phyloP scores from a whole-genome alignment of 768 basidiomycete species.

The Agrocybe praecox region DNA sequence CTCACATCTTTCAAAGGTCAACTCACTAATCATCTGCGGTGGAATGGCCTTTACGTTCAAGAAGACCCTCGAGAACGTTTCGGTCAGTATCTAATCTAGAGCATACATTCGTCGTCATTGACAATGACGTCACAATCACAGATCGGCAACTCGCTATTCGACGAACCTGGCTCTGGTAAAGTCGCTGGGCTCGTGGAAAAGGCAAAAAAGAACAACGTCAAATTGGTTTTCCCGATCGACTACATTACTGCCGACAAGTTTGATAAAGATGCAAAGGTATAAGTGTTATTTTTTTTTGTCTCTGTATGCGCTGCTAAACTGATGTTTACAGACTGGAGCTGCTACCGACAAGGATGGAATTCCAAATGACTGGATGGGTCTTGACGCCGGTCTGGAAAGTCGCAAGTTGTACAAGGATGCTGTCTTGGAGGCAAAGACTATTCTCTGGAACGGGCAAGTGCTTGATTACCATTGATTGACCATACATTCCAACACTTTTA shows the following conservation, averaged over 20 bases:
- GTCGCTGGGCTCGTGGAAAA: slow-evolving; percentile 85
- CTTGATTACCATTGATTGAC: background rate
- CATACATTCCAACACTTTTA: background rate
- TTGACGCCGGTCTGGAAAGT: slow-evolving; percentile 89
- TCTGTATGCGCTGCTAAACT: background rate
- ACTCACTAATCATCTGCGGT: slow-evolving; percentile 94
- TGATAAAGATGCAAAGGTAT: slow-evolving; percentile 84
- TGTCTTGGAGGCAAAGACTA: slow-evolving; percentile 89
- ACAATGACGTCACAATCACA: slow-evolving; percentile 33
- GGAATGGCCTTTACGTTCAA: slow-evolving; percentile 99
- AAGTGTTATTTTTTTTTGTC: slow-evolving; percentile 17
- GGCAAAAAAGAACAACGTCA: slow-evolving; percentile 89
- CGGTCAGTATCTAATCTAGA: slow-evolving; percentile 43
- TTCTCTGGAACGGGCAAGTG: slow-evolving; percentile 92
- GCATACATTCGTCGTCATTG: slow-evolving; percentile 4
- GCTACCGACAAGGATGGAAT: slow-evolving; percentile 89
- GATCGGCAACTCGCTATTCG: slow-evolving; percentile 97
- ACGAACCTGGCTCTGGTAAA: slow-evolving; percentile 85
- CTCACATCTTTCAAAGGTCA: slow-evolving; percentile 56
- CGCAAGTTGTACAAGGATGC: slow-evolving; percentile 77
- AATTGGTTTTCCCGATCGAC: slow-evolving; percentile 95
- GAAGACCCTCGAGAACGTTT: slow-evolving; percentile 82
- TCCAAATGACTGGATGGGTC: slow-evolving; percentile 92
- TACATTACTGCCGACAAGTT: slow-evolving; percentile 96
- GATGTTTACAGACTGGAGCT: slow-evolving; percentile 53